Evolutionary conservation across 2,329 filamentous ascomycete genomes (phyloP).

Genomic region (Cladosporium cucumerinum): DNA sequence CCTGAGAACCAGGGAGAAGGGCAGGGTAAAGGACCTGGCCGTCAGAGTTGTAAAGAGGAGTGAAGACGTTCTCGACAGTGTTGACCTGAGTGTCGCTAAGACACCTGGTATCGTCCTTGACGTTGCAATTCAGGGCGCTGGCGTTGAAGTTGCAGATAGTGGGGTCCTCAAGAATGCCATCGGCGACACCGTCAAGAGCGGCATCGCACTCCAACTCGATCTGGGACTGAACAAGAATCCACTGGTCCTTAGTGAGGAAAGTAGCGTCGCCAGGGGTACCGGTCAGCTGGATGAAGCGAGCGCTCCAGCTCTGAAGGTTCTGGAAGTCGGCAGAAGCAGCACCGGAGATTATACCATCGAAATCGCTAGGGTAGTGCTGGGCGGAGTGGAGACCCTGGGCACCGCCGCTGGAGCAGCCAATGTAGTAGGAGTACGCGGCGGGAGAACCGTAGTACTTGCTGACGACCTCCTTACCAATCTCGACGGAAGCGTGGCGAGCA

Average conservation of each 20-base stretch:
- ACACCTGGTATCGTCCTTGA: conserved; percentile 38
- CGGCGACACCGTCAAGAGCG: conserved; percentile 46
- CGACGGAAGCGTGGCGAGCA: conserved; percentile 32
- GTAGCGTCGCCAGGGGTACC: conserved; percentile 38
- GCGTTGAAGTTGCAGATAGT: conserved; percentile 42
- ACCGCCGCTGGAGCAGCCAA: conserved; percentile 49
- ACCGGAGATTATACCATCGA: conserved; percentile 48
- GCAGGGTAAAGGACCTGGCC: conserved; percentile 50
- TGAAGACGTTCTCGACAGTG: conserved; percentile 44
- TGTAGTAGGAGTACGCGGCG: conserved; percentile 45
- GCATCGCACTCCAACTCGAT: conserved; percentile 51
- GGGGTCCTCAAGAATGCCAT: conserved; percentile 49
- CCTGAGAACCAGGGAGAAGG: conserved; percentile 49
- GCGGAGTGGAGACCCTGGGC: conserved; percentile 47
- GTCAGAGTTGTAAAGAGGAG: conserved; percentile 41
- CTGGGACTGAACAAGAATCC: conserved; percentile 43
- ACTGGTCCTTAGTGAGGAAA: conserved; percentile 43
- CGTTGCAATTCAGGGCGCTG: conserved; percentile 35
- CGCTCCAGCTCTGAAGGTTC: conserved; percentile 45
- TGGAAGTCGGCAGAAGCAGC: conserved; percentile 45
- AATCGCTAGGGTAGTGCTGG: conserved; percentile 46
- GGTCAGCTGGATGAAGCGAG: conserved; percentile 42
- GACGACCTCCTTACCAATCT: conserved; percentile 34
- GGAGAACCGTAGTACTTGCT: conserved; percentile 38
- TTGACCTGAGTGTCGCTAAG: conserved; percentile 44